Base-by-base conservation (phyloP, 2,329 filamentous ascomycete species). In the Aspergillus transmontanensis region DNA sequence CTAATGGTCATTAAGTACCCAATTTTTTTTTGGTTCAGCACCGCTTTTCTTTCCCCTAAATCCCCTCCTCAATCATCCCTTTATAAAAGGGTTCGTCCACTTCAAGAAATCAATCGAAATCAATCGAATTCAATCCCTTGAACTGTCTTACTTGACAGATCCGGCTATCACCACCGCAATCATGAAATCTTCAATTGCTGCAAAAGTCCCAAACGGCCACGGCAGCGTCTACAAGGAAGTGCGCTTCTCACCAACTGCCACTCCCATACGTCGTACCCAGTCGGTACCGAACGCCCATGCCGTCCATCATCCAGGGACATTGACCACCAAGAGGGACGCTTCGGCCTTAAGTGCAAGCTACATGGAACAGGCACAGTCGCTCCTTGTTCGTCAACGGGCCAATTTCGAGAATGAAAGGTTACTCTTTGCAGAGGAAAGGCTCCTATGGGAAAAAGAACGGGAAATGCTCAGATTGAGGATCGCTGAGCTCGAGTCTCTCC, bases 401-500 rank as follows among this genome's bases (percentile, higher is more conserved):
- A 73, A 71, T 53, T 80, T 81, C 45, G 78, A 81, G 61, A 71
- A 70, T 11, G 78, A 82, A 59, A 73, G 80, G 63, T 67, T 70
- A 34, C 68, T 79, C 6, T 82, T 82, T 62, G 74, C 76, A 3
- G 73, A 80, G 46, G 81, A 83, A 64, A 72, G 81, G 57, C 77
- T 69, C 61, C 64, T 82, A 36, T 83, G 81, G 81, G 75, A 79
- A 26, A 77, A 77, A 54, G 81, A 83, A 68, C 71, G 80, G 43
- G 67, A 68, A n/a, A 65, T 82, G 43, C 68, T 83, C 36, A 78
- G 74, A 66, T 69, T 75, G 34, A 76, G 76, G 58, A 82, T 83
- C 58, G 67, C 71, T 9, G 77, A 81, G 62, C 64, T 82, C 46
- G 80, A 82, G 66, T 69, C 69, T 19, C 66, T 71, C 46, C 53